Percentiles rank a stretch among this genome's conserved stretches.
phyloP scores from a whole-genome alignment of 1,284 basidiomycete genomes.

The Cryptococcus jaspeensis region DNA sequence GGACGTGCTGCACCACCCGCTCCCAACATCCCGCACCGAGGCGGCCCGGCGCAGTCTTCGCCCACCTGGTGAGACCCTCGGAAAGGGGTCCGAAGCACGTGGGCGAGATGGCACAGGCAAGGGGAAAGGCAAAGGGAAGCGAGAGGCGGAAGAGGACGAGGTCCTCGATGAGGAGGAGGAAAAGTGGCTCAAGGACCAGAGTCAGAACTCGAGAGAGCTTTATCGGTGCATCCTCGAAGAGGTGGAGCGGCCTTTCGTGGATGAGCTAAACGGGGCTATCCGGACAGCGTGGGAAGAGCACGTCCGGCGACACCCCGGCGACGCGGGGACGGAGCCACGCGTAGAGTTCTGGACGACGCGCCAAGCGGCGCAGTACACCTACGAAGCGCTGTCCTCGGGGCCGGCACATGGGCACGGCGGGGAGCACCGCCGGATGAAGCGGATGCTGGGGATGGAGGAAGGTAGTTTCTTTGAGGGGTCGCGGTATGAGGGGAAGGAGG shows the following conservation, averaged over 20 bases:
- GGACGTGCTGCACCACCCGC: conserved; percentile 70
- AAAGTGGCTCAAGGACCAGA: conserved; percentile 28
- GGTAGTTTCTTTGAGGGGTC: conserved; percentile 47
- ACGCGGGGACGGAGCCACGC: neutral
- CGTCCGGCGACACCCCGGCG: neutral
- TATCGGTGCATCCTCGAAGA: conserved; percentile 58
- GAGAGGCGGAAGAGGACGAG: conserved; percentile 22
- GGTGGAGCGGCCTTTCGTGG: conserved; percentile 64
- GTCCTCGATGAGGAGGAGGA: conserved; percentile 13
- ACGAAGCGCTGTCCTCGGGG: conserved; percentile 38
- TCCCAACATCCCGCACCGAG: conserved; percentile 58
- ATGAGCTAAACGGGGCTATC: conserved; percentile 59
- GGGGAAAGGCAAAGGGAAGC: conserved; percentile 58
- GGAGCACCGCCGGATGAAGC: conserved; percentile 43
- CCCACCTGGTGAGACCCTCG: conserved; percentile 21
- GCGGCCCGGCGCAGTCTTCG: conserved; percentile 64
- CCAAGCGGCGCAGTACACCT: conserved; percentile 61
- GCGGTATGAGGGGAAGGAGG: conserved; percentile 37
- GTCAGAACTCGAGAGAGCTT: conserved; percentile 44
- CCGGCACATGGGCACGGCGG: conserved; percentile 36
- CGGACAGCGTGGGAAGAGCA: conserved; percentile 12
- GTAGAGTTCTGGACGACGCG: conserved; percentile 74
- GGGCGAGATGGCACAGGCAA: conserved; percentile 19
- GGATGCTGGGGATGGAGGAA: conserved; percentile 39
- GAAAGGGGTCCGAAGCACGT: neutral